Conservation (phyloP, 805 yeast genomes). For the Tetrapisispora taiwanensis region DNA sequence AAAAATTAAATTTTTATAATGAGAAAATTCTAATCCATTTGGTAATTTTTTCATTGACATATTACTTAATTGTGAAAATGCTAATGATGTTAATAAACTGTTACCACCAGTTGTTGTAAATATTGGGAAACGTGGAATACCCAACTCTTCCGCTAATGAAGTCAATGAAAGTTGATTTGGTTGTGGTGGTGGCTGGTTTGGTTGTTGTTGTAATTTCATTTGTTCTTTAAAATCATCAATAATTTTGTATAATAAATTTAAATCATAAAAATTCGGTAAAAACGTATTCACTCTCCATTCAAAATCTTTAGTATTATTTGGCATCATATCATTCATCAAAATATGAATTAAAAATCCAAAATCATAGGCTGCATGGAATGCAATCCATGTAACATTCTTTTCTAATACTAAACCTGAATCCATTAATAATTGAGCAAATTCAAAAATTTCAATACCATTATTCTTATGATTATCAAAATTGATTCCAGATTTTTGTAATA, state of each 20-base stretch:
- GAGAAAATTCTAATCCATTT: slow-evolving; percentile 29
- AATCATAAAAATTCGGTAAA: slow-evolving; percentile 77
- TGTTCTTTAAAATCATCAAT: slow-evolving; percentile 22
- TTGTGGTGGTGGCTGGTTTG: slow-evolving; percentile 6
- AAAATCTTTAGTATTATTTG: slow-evolving; percentile 71
- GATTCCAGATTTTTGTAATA: slow-evolving; percentile 71
- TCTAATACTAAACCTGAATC: slow-evolving; percentile 80
- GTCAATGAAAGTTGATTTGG: slow-evolving; percentile 33
- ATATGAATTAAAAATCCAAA: slow-evolving; percentile 78
- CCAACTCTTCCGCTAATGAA: slow-evolving; percentile 58
- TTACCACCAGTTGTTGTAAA: slow-evolving; percentile 54
- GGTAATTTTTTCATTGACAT: slow-evolving; percentile 27
- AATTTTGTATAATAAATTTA: slow-evolving; percentile 45
- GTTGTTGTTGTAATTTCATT: slow-evolving; percentile 12
- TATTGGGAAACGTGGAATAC: slow-evolving; percentile 48
- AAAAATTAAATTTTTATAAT: slow-evolving; percentile 42
- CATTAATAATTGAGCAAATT: slow-evolving; percentile 74
- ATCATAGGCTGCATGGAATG: slow-evolving; percentile 92
- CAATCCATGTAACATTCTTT: slow-evolving; percentile 63
- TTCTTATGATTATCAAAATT: slow-evolving; percentile 66
- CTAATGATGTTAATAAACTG: slow-evolving; percentile 50
- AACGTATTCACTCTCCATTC: slow-evolving; percentile 56
- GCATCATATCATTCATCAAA: slow-evolving; percentile 66
- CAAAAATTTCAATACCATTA: slow-evolving; percentile 68
- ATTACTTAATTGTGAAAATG: slow-evolving; percentile 47